Evolutionary conservation across 345 rosid genomes (phyloP).

Genomic region (Passiflora organensis): DNA sequence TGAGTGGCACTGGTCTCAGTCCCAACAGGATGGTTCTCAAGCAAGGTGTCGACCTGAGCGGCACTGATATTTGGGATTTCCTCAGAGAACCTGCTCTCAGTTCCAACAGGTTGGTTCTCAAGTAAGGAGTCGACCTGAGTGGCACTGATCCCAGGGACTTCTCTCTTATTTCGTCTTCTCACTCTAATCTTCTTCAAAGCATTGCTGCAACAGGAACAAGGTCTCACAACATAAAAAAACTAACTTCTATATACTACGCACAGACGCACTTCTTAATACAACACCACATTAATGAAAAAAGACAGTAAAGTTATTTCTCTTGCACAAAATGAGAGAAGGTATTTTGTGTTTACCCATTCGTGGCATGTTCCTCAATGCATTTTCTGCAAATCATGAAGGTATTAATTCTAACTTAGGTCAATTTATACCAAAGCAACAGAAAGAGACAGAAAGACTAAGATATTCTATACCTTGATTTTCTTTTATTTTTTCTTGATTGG

Average conservation of each 20-base stretch:
- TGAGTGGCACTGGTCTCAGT: no score
- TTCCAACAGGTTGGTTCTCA: constrained; percentile 1
- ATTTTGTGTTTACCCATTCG: constrained; percentile 20
- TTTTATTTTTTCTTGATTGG: constrained; percentile 28
- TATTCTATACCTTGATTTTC: constrained; percentile 45
- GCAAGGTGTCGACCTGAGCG: constrained; percentile 10
- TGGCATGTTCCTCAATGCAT: constrained; percentile 18
- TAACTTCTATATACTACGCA: no score
- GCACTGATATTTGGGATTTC: constrained; percentile 7
- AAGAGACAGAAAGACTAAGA: background rate
- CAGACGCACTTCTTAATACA: background rate
- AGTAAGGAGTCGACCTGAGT: constrained; percentile 11
- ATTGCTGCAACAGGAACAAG: constrained; percentile 17
- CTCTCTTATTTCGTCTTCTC: constrained; percentile 11
- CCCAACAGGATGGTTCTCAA: constrained; percentile 1
- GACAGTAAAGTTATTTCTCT: no score
- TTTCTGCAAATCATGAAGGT: no score
- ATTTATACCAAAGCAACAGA: background rate
- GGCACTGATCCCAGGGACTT: constrained; percentile 3
- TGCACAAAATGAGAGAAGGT: background rate
- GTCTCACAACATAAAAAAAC: background rate
- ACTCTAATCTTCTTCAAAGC: constrained; percentile 18
- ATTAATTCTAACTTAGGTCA: no score
- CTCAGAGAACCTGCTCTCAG: no score
- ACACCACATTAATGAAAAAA: background rate